These are phyloP conservation scores for Musa schizocarpa DNA, from an alignment of 176 grass and related monocot genomes.

Conservation along the genomic window DNA sequence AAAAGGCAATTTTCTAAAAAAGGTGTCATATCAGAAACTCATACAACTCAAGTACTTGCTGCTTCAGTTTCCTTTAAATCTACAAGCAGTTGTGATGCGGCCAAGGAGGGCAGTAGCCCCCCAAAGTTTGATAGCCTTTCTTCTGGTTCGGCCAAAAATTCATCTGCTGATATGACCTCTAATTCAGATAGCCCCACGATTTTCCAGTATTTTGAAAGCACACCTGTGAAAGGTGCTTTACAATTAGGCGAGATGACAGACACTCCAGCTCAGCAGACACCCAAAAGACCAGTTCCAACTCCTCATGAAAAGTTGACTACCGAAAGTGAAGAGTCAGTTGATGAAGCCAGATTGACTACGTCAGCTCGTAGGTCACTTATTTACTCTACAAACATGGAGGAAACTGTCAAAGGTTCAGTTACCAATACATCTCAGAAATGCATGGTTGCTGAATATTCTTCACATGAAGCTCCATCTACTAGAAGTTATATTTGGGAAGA, in stretches of 20 bases:
- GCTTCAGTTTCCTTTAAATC: slow-evolving; percentile 18
- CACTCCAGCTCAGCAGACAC: slow-evolving; percentile 60
- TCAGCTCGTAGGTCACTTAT: slow-evolving; percentile 75
- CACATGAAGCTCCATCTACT: slow-evolving; percentile 19
- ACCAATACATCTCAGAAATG: slow-evolving; percentile 6
- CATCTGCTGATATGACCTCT: slow-evolving; percentile 19
- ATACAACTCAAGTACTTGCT: slow-evolving; percentile 43
- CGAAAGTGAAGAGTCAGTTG: slow-evolving; percentile 24
- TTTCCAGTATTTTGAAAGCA: slow-evolving; percentile 34
- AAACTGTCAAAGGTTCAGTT: slow-evolving; percentile 21
- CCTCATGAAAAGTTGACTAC: slow-evolving; percentile 33
- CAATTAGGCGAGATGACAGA: slow-evolving; percentile 22
- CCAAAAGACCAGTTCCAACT: slow-evolving; percentile 59
- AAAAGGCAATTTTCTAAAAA: slow-evolving; percentile 55
- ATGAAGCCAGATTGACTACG: slow-evolving; percentile 50
- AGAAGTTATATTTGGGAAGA: slow-evolving; percentile 31
- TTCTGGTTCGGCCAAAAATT: slow-evolving; percentile 9
- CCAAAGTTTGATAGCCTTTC: background rate
- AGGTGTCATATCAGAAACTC: slow-evolving; percentile 25
- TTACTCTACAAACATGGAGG: slow-evolving; percentile 36
- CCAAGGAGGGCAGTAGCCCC: slow-evolving; percentile 11
- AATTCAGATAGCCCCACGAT: slow-evolving; percentile 23
- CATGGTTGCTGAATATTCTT: slow-evolving; percentile 1
- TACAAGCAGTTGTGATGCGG: slow-evolving; percentile 17
- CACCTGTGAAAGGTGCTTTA: slow-evolving; percentile 38